A percentile compares a stretch with the other conserved stretches of the same genome.
These are phyloP conservation scores for Boletus huronensis DNA, from an alignment of 768 basidiomycete genomes.

Conservation along the genomic window DNA sequence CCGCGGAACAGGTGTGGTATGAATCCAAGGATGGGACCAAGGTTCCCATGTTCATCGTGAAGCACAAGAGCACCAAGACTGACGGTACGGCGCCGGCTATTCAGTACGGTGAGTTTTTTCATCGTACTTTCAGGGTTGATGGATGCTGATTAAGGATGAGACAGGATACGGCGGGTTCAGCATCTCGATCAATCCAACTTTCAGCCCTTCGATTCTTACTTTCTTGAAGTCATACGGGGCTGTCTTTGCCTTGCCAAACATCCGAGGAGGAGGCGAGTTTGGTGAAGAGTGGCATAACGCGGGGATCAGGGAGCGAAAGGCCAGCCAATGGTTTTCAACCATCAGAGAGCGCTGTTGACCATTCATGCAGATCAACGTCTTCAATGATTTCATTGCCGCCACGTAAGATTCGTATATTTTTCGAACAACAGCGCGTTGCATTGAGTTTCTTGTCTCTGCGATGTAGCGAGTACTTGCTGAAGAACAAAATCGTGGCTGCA, in stretches of 20 bases:
- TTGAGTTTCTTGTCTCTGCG: background rate
- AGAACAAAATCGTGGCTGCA: conserved; percentile 62
- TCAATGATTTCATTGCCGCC: conserved; percentile 80
- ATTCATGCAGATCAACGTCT: conserved; percentile 56
- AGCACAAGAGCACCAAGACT: conserved; percentile 62
- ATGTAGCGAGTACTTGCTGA: conserved; percentile 64
- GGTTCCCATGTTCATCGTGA: conserved; percentile 83
- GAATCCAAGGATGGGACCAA: conserved; percentile 73
- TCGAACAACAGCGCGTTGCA: background rate
- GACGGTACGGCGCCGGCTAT: conserved; percentile 76
- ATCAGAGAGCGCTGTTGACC: conserved; percentile 2
- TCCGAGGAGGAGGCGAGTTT: conserved; percentile 73
- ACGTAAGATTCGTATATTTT: conserved; percentile 44
- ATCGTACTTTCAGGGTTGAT: background rate
- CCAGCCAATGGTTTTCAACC: conserved; percentile 23
- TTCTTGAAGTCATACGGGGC: conserved; percentile 70
- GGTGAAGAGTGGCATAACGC: conserved; percentile 83
- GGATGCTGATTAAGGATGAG: background rate
- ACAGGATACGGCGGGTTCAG: conserved; percentile 81
- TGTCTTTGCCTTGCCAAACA: conserved; percentile 56
- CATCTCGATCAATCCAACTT: conserved; percentile 67
- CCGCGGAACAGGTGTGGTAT: conserved; percentile 76
- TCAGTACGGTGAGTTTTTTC: conserved; percentile 57
- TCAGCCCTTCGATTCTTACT: conserved; percentile 67
- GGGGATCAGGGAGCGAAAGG: conserved; percentile 69